These are phyloP conservation scores for Allomyces javanicus DNA, from an alignment of 192 early-diverging fungal species.

Conservation along the genomic window DNA sequence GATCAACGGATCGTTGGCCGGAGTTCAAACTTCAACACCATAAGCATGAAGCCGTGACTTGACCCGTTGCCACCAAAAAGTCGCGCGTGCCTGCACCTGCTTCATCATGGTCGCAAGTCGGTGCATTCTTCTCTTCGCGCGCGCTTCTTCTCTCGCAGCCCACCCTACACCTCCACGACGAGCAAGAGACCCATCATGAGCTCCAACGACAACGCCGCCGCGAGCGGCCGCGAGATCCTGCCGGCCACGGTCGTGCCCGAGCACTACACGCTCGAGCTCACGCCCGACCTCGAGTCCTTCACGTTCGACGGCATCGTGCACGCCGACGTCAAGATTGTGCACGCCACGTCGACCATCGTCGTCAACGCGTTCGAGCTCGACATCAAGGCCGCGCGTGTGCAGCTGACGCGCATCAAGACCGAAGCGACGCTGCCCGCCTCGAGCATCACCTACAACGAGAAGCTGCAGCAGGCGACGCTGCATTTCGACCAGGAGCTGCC, in stretches of 20 bases:
- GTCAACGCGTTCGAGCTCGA: slow-evolving; percentile 49
- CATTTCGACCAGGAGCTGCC: slow-evolving; percentile 36
- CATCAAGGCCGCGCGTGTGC: slow-evolving; percentile 25
- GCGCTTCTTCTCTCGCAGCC: too few relatives aligned
- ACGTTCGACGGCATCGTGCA: slow-evolving; percentile 56
- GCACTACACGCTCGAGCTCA: slow-evolving; percentile 63
- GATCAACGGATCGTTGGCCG: too few relatives aligned
- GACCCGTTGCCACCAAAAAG: too few relatives aligned
- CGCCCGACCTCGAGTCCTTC: slow-evolving; percentile 61
- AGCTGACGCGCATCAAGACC: slow-evolving; percentile 15
- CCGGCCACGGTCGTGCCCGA: slow-evolving; percentile 65
- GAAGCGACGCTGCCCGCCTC: slow-evolving; percentile 20
- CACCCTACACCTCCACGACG: too few relatives aligned
- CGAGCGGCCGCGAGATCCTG: slow-evolving; percentile 42
- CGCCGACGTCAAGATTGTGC: slow-evolving; percentile 32
- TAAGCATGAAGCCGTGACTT: too few relatives aligned
- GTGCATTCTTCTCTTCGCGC: too few relatives aligned
- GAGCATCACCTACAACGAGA: slow-evolving; percentile 20
- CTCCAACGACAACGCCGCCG: background rate
- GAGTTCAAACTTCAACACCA: too few relatives aligned
- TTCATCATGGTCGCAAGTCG: too few relatives aligned
- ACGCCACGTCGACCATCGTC: slow-evolving; percentile 39
- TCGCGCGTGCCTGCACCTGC: too few relatives aligned
- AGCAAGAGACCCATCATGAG: too few relatives aligned
- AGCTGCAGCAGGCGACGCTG: slow-evolving; percentile 27